Conservation (phyloP, 768 basidiomycete genomes). For the Lactarius psammicola region DNA sequence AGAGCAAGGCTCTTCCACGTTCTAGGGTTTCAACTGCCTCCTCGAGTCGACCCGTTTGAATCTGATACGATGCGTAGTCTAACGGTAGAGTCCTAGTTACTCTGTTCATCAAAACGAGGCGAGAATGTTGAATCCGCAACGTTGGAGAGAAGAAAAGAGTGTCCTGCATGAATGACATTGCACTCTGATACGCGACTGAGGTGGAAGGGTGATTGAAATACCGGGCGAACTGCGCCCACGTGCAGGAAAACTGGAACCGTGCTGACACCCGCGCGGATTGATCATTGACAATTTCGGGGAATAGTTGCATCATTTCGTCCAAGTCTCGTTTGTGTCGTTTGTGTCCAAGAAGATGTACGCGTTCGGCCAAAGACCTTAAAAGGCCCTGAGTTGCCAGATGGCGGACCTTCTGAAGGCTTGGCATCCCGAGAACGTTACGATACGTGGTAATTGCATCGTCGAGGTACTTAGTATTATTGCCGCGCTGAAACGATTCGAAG, state of each 20-base stretch:
- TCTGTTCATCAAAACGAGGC: background rate
- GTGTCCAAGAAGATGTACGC: background rate
- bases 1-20: background rate
- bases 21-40: background rate
- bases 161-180: constrained; percentile 11
- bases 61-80: background rate
- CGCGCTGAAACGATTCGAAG: background rate
- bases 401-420: fast-evolving
- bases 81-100: background rate
- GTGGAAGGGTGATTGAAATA: background rate
- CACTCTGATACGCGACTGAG: background rate
- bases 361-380: background rate
- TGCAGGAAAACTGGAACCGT: background rate
- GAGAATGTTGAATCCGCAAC: constrained; percentile 11
- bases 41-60: background rate
- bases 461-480: background rate
- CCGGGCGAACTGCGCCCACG: background rate
- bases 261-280: background rate
- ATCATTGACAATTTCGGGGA: background rate
- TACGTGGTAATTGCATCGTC: background rate
- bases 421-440: background rate
- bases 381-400: background rate
- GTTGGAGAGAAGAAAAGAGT: constrained; percentile 2
- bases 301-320: constrained; percentile 4
- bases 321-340: background rate